phyloP scores from a whole-genome alignment of 495 filamentous ascomycete genomes.

The Xylaria palmicola region DNA sequence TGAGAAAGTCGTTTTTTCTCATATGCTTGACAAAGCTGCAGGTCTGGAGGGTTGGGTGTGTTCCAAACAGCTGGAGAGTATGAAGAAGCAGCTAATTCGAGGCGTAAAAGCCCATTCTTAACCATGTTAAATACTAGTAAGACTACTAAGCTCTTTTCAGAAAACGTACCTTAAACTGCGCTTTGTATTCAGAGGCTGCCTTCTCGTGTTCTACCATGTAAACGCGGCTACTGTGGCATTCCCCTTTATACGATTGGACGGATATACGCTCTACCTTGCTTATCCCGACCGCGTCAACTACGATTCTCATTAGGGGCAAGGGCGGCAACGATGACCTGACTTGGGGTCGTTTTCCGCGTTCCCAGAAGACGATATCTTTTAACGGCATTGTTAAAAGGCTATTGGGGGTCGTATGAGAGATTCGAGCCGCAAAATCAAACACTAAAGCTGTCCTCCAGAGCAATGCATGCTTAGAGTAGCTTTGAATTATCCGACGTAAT shows the following conservation, averaged over 20 bases:
- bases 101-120: background rate
- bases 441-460: constrained; percentile 13
- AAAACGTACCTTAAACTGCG: constrained; percentile 19
- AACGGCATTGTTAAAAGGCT: constrained; percentile 11
- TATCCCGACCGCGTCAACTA: constrained; percentile 17
- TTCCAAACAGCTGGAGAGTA: constrained; percentile 14
- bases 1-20: background rate
- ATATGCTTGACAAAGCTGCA: constrained; percentile 9
- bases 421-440: constrained; percentile 10
- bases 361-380: constrained; percentile 16
- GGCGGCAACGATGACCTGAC: background rate
- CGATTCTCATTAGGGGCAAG: constrained; percentile 10
- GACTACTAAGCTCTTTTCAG: background rate
- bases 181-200: background rate
- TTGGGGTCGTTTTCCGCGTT: constrained; percentile 14
- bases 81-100: background rate
- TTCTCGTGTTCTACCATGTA: constrained; percentile 16
- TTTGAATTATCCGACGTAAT: constrained; percentile 15
- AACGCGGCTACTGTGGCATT: constrained; percentile 5
- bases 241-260: constrained; percentile 3
- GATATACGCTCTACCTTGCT: constrained; percentile 20
- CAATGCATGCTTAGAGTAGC: constrained; percentile 8
- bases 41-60: constrained; percentile 19
- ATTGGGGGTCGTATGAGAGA: constrained; percentile 3
- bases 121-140: background rate